Conservation (phyloP, 2,329 filamentous ascomycete species). For the Penicillium sp. region DNA sequence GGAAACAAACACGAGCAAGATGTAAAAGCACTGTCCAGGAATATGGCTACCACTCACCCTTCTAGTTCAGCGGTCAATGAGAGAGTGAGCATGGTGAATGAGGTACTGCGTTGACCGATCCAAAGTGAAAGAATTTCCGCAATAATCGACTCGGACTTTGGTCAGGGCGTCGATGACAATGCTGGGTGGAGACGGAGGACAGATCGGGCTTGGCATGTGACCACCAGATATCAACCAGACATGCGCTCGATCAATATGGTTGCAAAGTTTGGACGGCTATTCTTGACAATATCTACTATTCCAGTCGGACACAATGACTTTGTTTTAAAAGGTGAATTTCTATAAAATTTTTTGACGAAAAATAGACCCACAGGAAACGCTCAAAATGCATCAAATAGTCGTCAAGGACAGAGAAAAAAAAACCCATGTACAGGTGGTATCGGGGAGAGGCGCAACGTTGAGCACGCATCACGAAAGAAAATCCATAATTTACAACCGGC, state of each 20-base stretch:
- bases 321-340: too few species aligned
- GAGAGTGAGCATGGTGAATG: conserved; percentile 35
- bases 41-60: conserved; percentile 24
- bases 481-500: conserved; percentile 26
- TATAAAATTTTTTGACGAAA: too few species aligned
- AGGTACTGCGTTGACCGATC: background rate
- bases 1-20: background rate
- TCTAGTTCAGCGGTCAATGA: conserved; percentile 33
- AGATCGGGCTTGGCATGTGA: conserved; percentile 22
- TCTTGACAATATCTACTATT: too few species aligned
- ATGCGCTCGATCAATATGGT: too few species aligned
- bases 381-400: too few species aligned
- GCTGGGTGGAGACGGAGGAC: conserved; percentile 23
- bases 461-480: background rate
- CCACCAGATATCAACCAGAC: background rate
- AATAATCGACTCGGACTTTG: conserved; percentile 3
- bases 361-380: too few species aligned
- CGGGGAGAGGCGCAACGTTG: conserved; percentile 14
- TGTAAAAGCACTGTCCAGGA: too few species aligned
- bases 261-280: too few species aligned
- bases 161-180: conserved; percentile 12
- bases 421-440: conserved; percentile 17
- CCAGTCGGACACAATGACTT: too few species aligned
- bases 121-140: background rate
- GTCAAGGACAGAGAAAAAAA: conserved; percentile 8